phyloP scores from a whole-genome alignment of 2,329 filamentous ascomycete genomes.

The Penicillium sp. region DNA sequence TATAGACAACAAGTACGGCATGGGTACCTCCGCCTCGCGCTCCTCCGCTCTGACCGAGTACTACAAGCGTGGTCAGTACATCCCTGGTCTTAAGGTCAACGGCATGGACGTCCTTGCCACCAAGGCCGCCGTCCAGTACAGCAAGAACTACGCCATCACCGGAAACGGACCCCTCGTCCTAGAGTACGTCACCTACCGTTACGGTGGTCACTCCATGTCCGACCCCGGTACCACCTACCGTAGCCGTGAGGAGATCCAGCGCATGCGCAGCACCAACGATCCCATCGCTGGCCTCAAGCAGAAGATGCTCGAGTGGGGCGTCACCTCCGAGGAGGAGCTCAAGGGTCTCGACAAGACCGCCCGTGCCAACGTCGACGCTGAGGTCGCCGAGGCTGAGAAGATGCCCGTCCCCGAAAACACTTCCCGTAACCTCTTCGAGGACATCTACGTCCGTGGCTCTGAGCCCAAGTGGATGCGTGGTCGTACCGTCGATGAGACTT shows the following conservation, averaged over 20 bases:
- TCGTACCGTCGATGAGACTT: conserved; percentile 87
- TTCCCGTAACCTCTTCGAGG: conserved; percentile 85
- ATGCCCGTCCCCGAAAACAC: conserved; percentile 80
- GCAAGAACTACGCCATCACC: conserved; percentile 77
- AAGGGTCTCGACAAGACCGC: conserved; percentile 96
- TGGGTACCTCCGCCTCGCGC: conserved; percentile 94
- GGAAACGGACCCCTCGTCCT: conserved; percentile 93
- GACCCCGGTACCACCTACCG: conserved; percentile 99
- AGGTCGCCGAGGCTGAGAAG: conserved; percentile 86
- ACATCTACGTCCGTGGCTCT: conserved; percentile 86
- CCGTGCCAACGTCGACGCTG: conserved; percentile 76
- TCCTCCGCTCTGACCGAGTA: conserved; percentile 97
- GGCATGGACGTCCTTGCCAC: conserved; percentile 98
- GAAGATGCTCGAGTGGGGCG: conserved; percentile 94
- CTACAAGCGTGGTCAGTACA: conserved; percentile 99
- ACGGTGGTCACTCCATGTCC: conserved; percentile 99
- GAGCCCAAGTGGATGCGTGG: conserved; percentile 89
- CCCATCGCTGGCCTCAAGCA: conserved; percentile 97
- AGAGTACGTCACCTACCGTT: conserved; percentile 99
- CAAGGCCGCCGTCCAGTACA: conserved; percentile 92
- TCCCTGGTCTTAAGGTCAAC: conserved; percentile 98
- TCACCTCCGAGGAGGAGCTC: conserved; percentile 89
- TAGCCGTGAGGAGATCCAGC: conserved; percentile 98
- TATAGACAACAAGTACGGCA: conserved; percentile 97
- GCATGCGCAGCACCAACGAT: conserved; percentile 98